Base-by-base conservation (phyloP, 192 early-diverging fungal species). In the Chytriomyces hyalinus region DNA sequence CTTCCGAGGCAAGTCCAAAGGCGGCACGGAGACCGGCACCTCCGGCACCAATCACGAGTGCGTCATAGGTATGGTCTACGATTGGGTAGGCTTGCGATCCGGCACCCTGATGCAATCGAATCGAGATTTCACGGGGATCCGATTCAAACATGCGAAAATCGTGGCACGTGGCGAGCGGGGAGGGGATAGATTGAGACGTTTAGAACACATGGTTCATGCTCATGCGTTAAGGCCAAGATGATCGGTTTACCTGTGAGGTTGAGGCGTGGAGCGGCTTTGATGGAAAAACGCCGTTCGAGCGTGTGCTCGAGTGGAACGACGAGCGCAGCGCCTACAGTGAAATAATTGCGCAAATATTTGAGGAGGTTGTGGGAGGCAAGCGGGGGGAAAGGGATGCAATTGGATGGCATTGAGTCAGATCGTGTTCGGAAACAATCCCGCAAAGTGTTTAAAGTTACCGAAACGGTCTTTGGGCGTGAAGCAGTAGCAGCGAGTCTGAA, bases 21-120 rank as follows among this genome's bases (percentile, higher is more conserved):
- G 96, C 95, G 59, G 96, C 96, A 74, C 97, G 95, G 46, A 99
- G 92, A 87, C 97, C 97, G 61, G 97, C 95, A 81, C 97, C 96
- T 79, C 97, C 97, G 65, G 97, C 96, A 80, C 97, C 97, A 51
- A 99, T 90, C 46, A 99, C 96, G 62, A 99, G 87, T n/a, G 96
- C 97, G 82, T 99, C 97, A 80, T 97, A 99, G 59, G 94, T 93
- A 84, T 99, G 97, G 82, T 99, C 97, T 67, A 98, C 95, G 80
- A 99, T 90, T 70, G 95, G 92, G 87, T 99, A 99, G 71, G 93
- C 73, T 44, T 64, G 36, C 8, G 44, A 8, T 22, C 53, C 53
- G 53, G 53, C 15, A n/a, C 53, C 53, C 53, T 57, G 53, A n/a
- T 57, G 13, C 53, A 57, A 20, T 20, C 36, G 36, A 36, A 36